phyloP scores from a whole-genome alignment of 208 protist genomes.

The Leishmania martiniquensis region DNA sequence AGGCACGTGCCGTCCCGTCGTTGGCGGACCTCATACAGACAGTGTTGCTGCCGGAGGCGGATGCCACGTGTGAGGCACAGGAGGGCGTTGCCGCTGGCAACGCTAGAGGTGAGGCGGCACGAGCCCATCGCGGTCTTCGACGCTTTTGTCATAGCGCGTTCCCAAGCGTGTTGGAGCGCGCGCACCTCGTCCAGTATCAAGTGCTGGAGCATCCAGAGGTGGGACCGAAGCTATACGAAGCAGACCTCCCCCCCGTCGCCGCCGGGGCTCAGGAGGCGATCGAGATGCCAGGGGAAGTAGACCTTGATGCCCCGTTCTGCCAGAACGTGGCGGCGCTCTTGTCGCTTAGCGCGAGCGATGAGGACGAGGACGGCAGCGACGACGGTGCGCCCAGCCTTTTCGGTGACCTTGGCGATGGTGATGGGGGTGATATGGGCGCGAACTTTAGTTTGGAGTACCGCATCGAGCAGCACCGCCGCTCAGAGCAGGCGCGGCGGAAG shows the following conservation, averaged over 20 bases:
- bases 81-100: neutral
- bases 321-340: slow-evolving; percentile 48
- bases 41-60: slow-evolving; percentile 16
- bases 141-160: slow-evolving; percentile 61
- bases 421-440: slow-evolving; percentile 7
- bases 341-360: slow-evolving; percentile 55
- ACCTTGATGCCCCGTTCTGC: slow-evolving; percentile 74
- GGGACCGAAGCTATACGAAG: slow-evolving; percentile 50
- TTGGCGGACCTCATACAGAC: slow-evolving; percentile 18
- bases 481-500: slow-evolving; percentile 47
- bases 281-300: slow-evolving; percentile 47
- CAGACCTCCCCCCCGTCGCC: slow-evolving; percentile 61
- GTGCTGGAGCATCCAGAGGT: slow-evolving; percentile 36
- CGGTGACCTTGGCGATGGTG: slow-evolving; percentile 10
- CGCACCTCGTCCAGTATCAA: slow-evolving; percentile 56
- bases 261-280: slow-evolving; percentile 66
- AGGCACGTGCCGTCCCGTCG: neutral
- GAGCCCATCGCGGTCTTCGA: slow-evolving; percentile 28
- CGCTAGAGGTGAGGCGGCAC: neutral
- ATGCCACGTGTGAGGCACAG: neutral
- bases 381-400: neutral
- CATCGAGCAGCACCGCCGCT: slow-evolving; percentile 51
- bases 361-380: slow-evolving; percentile 32
- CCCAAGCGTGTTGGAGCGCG: slow-evolving; percentile 72
- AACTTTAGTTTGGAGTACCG: slow-evolving; percentile 52